These are phyloP conservation scores for Entelexis paramagnoliae DNA, from an alignment of 1,139 yeast genomes.

Conservation along the genomic window DNA sequence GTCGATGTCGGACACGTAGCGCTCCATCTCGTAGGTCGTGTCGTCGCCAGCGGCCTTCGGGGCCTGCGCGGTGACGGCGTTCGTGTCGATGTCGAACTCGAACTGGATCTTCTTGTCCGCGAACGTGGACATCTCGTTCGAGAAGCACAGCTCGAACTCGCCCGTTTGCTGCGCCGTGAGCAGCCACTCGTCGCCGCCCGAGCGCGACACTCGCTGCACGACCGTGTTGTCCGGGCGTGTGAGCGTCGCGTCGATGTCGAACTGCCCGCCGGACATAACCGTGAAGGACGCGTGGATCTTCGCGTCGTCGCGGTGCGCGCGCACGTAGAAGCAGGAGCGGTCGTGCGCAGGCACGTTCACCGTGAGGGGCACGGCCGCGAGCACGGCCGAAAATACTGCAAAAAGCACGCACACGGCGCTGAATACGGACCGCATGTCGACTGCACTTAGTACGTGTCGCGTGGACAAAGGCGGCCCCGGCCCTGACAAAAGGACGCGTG, in stretches of 20 bases:
- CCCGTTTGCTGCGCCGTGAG: constrained; percentile 62
- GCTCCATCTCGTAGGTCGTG: constrained; percentile 42
- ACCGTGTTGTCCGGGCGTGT: constrained; percentile 56
- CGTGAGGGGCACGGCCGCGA: constrained; percentile 43
- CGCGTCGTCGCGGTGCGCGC: constrained; percentile 54
- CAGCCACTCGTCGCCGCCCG: constrained; percentile 77
- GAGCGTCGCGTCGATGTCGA: constrained; percentile 71
- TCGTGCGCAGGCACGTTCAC: constrained; percentile 71
- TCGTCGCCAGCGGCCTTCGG: constrained; percentile 50
- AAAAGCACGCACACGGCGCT: constrained; percentile 10
- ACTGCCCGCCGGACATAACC: constrained; percentile 82
- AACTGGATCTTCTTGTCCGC: constrained; percentile 85
- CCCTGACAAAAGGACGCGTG: constrained; percentile 7
- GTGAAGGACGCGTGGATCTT: constrained; percentile 77
- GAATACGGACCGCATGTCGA: constrained; percentile 2
- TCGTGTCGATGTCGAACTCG: constrained; percentile 48
- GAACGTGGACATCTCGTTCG: constrained; percentile 75
- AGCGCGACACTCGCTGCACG: constrained; percentile 50
- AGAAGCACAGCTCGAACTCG: constrained; percentile 87
- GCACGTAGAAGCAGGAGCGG: constrained; percentile 64
- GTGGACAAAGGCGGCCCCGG: background rate
- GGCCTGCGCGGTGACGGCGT: constrained; percentile 49
- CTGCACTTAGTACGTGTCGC: constrained; percentile 2
- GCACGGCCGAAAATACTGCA: constrained; percentile 12
- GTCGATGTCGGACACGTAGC: constrained; percentile 52